Conservation (phyloP, 345 rosid species). For the Psidium guajava region DNA sequence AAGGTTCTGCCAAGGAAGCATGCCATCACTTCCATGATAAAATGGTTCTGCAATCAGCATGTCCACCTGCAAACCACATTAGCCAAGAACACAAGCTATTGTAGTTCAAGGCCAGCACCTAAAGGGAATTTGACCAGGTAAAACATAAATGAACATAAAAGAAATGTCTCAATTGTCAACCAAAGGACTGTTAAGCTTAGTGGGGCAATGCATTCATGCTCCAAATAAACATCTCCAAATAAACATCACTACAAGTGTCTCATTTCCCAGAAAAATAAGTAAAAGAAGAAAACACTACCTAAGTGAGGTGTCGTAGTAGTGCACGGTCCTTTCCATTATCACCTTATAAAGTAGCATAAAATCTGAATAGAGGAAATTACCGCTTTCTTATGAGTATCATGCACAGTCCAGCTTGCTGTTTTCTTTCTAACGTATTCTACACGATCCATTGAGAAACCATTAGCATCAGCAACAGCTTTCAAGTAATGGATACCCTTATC, state of each 20-base stretch:
- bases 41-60: slow-evolving; percentile 80
- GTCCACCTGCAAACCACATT: slow-evolving; percentile 45
- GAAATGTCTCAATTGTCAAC: neutral
- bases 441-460: slow-evolving; percentile 45
- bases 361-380: slow-evolving; percentile 14
- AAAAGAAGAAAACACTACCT: neutral
- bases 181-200: neutral
- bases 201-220: neutral
- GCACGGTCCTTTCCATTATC: neutral
- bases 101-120: neutral
- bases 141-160: neutral
- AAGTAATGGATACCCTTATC: slow-evolving; percentile 48
- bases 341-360: neutral
- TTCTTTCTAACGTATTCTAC: slow-evolving; percentile 36
- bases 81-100: neutral
- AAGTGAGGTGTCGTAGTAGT: neutral
- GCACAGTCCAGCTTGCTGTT: slow-evolving; percentile 28
- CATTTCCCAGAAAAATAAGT: neutral
- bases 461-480: slow-evolving; percentile 48
- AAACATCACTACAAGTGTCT: neutral
- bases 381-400: slow-evolving; percentile 39
- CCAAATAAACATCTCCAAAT: too few relatives aligned
- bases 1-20: slow-evolving; percentile 89
- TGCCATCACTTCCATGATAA: slow-evolving; percentile 60
- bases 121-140: neutral